Conservation (phyloP, 306 rosid genomes). For the Cucurbita moschata region DNA sequence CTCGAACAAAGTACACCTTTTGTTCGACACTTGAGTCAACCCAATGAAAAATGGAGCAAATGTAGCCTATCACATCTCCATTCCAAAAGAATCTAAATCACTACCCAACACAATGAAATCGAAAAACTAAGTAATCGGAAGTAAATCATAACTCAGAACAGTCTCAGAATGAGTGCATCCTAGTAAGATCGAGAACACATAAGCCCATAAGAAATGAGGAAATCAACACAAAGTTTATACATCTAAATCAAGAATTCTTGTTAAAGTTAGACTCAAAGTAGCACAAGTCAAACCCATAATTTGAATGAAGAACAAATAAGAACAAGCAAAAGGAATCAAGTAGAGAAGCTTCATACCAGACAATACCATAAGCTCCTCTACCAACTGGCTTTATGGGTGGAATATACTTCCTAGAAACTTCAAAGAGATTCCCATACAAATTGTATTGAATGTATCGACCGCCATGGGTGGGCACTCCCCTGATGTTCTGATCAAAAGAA, state of each 20-base stretch:
- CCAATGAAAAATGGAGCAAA: neutral
- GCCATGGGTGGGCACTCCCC: slow-evolving; percentile 54
- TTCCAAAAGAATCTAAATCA: neutral
- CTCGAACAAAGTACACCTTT: no score
- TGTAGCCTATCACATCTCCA: neutral
- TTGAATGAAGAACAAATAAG: neutral
- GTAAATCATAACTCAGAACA: neutral
- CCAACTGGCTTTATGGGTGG: slow-evolving; percentile 95
- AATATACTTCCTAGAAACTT: slow-evolving; percentile 72
- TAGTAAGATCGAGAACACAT: neutral
- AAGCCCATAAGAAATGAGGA: neutral
- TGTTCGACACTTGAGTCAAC: no score
- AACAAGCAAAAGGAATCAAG: neutral
- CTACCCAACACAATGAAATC: neutral
- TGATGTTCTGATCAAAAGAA: slow-evolving; percentile 35
- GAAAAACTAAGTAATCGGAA: neutral
- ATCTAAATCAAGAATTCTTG: neutral
- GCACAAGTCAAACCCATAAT: neutral
- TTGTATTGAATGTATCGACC: slow-evolving; percentile 76
- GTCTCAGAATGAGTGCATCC: neutral
- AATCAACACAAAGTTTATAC: neutral
- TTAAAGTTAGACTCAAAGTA: neutral
- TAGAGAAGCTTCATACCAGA: slow-evolving; percentile 42
- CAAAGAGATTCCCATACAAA: slow-evolving; percentile 77
- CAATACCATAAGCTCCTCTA: slow-evolving; percentile 92